Evolutionary conservation across 1,139 yeast genomes (phyloP).

Genomic region (Diutina siamensis): DNA sequence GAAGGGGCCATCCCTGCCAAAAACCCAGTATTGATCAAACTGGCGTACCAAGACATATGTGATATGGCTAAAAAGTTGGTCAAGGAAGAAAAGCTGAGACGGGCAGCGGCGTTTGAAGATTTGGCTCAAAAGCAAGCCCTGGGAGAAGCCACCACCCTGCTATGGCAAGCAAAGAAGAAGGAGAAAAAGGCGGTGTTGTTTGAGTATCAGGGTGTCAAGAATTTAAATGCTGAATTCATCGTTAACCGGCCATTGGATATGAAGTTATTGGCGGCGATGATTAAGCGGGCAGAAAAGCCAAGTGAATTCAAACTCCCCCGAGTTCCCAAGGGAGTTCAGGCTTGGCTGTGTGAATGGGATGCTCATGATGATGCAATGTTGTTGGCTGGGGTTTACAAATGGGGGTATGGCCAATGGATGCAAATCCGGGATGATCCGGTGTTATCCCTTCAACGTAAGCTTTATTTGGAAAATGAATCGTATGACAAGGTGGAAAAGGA

Average conservation of each 20-base stretch:
- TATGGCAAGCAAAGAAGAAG: constrained; percentile 52
- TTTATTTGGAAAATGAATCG: constrained; percentile 40
- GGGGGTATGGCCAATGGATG: constrained; percentile 94
- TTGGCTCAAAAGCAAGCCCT: constrained; percentile 48
- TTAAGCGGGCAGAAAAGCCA: constrained; percentile 35
- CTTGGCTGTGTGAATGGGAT: constrained; percentile 89
- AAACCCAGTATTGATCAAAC: constrained; percentile 71
- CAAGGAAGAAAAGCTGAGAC: constrained; percentile 53
- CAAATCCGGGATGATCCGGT: constrained; percentile 94
- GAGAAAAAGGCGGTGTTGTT: constrained; percentile 81
- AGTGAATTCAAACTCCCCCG: constrained; percentile 44
- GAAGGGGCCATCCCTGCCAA: constrained; percentile 86
- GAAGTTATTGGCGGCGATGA: constrained; percentile 30
- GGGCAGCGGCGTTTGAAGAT: constrained; percentile 42
- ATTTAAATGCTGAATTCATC: constrained; percentile 82
- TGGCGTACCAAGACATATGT: constrained; percentile 62
- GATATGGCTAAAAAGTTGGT: constrained; percentile 51
- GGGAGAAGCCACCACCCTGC: constrained; percentile 27
- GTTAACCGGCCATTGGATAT: constrained; percentile 76
- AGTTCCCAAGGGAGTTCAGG: constrained; percentile 70
- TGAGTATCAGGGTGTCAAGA: constrained; percentile 81
- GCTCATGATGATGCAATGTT: constrained; percentile 77
- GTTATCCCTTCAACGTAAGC: constrained; percentile 73
- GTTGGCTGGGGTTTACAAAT: constrained; percentile 76
- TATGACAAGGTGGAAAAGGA: constrained; percentile 11